phyloP scores from a whole-genome alignment of 2,329 filamentous ascomycete species.

The Mycosphaerelloides madeirae region DNA sequence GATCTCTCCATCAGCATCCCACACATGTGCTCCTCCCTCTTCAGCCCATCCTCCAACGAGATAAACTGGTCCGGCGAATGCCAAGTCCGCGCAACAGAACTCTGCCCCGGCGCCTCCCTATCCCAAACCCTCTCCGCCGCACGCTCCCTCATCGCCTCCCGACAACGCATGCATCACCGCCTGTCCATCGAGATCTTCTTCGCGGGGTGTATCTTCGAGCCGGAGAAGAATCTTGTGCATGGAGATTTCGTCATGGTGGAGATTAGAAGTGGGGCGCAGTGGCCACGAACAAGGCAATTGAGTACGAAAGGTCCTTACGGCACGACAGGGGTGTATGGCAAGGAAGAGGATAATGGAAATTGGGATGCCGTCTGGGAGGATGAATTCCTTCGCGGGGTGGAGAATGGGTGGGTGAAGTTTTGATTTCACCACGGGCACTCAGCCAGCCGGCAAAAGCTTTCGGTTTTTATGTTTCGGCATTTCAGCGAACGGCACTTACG shows the following conservation, averaged over 20 bases:
- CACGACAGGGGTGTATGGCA: conserved; percentile 47
- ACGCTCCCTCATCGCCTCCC: conserved; percentile 38
- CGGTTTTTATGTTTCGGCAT: no score
- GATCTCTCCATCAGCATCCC: conserved; percentile 48
- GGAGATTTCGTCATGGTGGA: conserved; percentile 46
- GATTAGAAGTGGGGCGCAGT: conserved; percentile 37
- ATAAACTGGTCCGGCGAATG: conserved; percentile 45
- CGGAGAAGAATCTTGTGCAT: conserved; percentile 42
- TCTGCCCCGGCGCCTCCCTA: conserved; percentile 44
- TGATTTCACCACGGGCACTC: conserved; percentile 7
- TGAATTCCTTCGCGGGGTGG: conserved; percentile 31
- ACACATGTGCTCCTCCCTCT: conserved; percentile 45
- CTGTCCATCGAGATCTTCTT: conserved; percentile 49
- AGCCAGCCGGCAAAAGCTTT: no score
- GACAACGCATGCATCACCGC: conserved; percentile 34
- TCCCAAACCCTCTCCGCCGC: conserved; percentile 38
- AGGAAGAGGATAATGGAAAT: conserved; percentile 41
- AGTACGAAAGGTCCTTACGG: conserved; percentile 48
- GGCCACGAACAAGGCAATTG: conserved; percentile 35
- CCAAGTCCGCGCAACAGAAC: conserved; percentile 46
- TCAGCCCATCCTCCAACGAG: conserved; percentile 32
- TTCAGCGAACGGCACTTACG: no score
- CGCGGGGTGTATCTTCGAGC: conserved; percentile 49
- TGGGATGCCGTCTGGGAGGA: conserved; percentile 35
- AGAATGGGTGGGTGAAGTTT: conserved; percentile 30